phyloP scores from a whole-genome alignment of 164 flowering plant species.

The Akebia trifoliata region DNA sequence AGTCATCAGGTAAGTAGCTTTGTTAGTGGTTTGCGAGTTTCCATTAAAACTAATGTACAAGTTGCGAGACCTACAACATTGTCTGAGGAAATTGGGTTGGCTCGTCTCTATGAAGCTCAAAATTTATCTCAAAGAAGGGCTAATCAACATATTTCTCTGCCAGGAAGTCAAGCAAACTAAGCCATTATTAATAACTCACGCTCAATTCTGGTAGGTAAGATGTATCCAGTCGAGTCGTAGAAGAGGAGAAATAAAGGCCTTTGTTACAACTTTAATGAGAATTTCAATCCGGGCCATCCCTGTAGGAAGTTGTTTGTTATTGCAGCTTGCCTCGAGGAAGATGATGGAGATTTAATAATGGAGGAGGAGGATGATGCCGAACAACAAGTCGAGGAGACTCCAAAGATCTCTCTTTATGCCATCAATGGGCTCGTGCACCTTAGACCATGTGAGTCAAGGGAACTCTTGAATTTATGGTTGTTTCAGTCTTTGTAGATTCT shows the following conservation, averaged over 20 bases:
- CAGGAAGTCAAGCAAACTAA: not conserved
- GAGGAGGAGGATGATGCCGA: not conserved
- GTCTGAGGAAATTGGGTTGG: not conserved
- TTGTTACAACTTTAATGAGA: not conserved
- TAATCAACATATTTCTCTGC: too few relatives aligned
- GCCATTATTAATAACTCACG: not conserved
- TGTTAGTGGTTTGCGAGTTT: constrained; percentile 1
- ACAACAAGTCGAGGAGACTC: not conserved
- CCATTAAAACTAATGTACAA: not conserved
- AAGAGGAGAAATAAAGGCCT: constrained; percentile 1
- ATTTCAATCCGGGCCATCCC: not conserved
- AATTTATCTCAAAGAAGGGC: not conserved
- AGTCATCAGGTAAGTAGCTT: not conserved
- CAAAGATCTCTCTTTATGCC: not conserved
- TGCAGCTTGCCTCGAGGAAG: not conserved
- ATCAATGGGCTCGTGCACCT: not conserved
- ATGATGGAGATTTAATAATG: not conserved
- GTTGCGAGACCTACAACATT: not conserved
- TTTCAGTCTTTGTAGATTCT: too few relatives aligned
- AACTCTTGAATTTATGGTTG: not conserved
- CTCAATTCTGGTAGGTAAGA: not conserved
- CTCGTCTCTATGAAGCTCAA: not conserved
- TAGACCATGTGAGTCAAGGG: not conserved
- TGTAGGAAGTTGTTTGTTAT: constrained; percentile 6
- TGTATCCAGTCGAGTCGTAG: not conserved